Evolutionary conservation across 352 stramenopile species (phyloP), one percentile per base, ranked within the genome.

Genomic region (Discostella stelligera): DNA sequence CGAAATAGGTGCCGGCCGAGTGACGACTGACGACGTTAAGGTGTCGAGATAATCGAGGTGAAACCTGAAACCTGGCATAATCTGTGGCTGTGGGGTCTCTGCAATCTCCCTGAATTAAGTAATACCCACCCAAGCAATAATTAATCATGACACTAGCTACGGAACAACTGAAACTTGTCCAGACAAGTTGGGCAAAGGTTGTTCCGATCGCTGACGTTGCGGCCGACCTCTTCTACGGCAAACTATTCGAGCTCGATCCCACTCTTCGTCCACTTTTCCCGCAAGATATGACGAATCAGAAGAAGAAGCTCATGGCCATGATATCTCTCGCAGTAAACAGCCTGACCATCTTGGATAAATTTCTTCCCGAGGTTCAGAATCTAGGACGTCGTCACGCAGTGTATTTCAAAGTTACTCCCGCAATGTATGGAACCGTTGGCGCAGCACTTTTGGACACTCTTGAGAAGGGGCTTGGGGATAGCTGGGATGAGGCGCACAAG

Each of bases 221-320:
- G 2, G 72, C 63, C 7, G 54, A 82, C 46, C 25, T 79, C 27
- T 82, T 82, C 32, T 82, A 82, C 39, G 27, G 27, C 27, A 65
- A 71, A 58, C 41, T 82, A 18, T 82, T 82, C 37, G 56, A 70
- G 14, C 54, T 70, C 27, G 61, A 74, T 21, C 74, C 74, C 0
- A 21, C 25, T 4, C 63, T 77, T 46, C 46, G 74, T 18, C 32
- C 48, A 21, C 61, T 82, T 9, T 82, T 82, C 50, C 61, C 54
- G 1, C 55, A 69, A 21, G 69, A 74, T 30, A 77, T 82, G 64
- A n/a, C 60, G 32, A 52, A 54, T 41, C 74, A 82, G 46, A 74
- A 78, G 52, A 74, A 71, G 20, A 77, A 77, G 49, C 32, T 82
- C 0, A 74, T 72, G 37, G 50, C 37, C 2, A 71, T 75, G 41